Conservation (phyloP, 2,329 filamentous ascomycete species). For the Hansfordia pulvinata region DNA sequence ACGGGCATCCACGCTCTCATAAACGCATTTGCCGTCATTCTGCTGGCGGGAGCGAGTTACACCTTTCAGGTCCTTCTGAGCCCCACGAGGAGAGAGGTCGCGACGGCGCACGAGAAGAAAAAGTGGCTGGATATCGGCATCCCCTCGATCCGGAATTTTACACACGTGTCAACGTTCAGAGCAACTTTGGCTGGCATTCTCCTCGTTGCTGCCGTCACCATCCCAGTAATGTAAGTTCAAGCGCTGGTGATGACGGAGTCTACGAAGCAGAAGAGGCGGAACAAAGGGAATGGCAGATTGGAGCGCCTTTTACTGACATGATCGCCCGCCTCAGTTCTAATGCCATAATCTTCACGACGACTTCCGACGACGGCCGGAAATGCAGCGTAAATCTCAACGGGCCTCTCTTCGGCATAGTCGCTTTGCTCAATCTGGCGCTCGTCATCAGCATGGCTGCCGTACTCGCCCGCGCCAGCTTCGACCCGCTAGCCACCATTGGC, state of each 20-base stretch:
- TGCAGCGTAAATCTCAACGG: conserved; percentile 29
- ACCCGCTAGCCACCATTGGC: conserved; percentile 17
- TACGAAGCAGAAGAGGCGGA: not conserved
- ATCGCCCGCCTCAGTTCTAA: conserved; percentile 2
- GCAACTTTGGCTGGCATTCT: conserved; percentile 23
- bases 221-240: conserved; percentile 37
- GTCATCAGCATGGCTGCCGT: conserved; percentile 14
- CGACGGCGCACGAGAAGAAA: conserved; percentile 27
- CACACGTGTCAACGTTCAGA: conserved; percentile 25
- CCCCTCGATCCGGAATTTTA: conserved; percentile 35
- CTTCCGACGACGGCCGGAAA: conserved; percentile 12
- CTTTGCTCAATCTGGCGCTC: conserved; percentile 13
- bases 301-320: conserved; percentile 1
- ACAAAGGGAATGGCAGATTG: not conserved
- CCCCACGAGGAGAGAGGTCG: conserved; percentile 34
- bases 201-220: conserved; percentile 25
- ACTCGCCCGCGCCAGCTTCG: conserved; percentile 11
- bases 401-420: conserved; percentile 24
- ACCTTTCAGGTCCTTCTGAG: conserved; percentile 39
- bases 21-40: conserved; percentile 25
- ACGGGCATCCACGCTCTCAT: conserved; percentile 29
- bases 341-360: conserved; percentile 3
- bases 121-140: conserved; percentile 40
- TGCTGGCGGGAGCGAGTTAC: conserved; percentile 37
- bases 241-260: too few species aligned